phyloP scores from a whole-genome alignment of 768 basidiomycete genomes.

The Rhizopogon salebrosus region DNA sequence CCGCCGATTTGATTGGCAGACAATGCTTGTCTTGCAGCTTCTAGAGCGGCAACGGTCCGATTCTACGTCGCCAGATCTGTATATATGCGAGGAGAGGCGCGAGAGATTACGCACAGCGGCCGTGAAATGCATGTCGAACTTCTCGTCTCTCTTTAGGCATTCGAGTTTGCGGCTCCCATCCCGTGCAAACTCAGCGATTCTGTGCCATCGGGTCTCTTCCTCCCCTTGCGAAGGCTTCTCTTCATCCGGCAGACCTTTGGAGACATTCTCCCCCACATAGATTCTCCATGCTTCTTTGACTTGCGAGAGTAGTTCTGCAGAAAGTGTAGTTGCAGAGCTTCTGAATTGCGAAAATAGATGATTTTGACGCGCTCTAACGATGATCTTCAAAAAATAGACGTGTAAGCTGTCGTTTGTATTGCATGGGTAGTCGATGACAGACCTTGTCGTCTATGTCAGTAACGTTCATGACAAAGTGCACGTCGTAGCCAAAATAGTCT shows the following conservation, averaged over 20 bases:
- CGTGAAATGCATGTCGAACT: conserved; percentile 84
- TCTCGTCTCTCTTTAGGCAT: conserved; percentile 77
- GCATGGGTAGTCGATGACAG: conserved; percentile 10
- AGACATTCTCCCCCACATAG: conserved; percentile 60
- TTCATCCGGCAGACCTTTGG: conserved; percentile 52
- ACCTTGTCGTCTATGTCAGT: conserved; percentile 99
- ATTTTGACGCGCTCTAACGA: conserved; percentile 81
- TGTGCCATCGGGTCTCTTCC: conserved; percentile 51
- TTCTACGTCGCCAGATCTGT: conserved; percentile 30
- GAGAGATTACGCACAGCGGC: conserved; percentile 55
- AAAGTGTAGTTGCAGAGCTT: conserved; percentile 46
- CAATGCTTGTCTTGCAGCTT: conserved; percentile 40
- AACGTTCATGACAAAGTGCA: conserved; percentile 99
- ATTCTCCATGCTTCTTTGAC: conserved; percentile 59
- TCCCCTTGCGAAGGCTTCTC: conserved; percentile 44
- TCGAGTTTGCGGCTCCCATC: conserved; percentile 66
- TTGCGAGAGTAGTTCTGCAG: conserved; percentile 50
- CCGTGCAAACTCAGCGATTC: conserved; percentile 41
- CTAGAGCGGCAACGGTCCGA: conserved; percentile 49
- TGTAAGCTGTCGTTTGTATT: conserved; percentile 2
- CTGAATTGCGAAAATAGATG: conserved; percentile 63
- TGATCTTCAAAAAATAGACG: conserved; percentile 77
- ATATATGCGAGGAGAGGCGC: conserved; percentile 8
- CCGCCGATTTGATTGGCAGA: conserved; percentile 34
- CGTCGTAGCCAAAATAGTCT: conserved; percentile 96